Conservation (phyloP, 768 basidiomycete species). For the Russula virescens region DNA sequence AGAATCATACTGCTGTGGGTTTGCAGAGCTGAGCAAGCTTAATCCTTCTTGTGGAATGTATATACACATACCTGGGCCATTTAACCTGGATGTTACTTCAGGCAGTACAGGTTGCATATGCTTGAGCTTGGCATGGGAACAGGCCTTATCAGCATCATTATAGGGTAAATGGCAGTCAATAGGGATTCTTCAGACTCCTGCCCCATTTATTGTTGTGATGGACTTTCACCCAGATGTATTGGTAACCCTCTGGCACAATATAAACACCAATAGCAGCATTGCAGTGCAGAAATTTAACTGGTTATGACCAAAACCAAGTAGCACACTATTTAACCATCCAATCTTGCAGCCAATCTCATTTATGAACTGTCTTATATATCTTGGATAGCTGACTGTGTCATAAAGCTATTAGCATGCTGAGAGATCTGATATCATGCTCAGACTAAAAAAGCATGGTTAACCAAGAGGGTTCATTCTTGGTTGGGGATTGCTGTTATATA, state of each 20-base stretch:
- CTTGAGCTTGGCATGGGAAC: slow-evolving; percentile 84
- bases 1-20: slow-evolving; percentile 75
- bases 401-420: slow-evolving; percentile 39
- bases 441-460: too few species aligned
- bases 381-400: slow-evolving; percentile 63
- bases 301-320: slow-evolving; percentile 39
- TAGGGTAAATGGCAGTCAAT: slow-evolving; percentile 42
- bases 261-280: slow-evolving; percentile 48
- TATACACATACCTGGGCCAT: slow-evolving; percentile 47
- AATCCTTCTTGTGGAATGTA: slow-evolving; percentile 60
- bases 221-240: slow-evolving; percentile 76
- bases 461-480: too few species aligned
- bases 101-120: slow-evolving; percentile 29
- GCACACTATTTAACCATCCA: slow-evolving; percentile 33
- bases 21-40: slow-evolving; percentile 82
- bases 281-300: slow-evolving; percentile 57
- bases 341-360: slow-evolving; percentile 78
- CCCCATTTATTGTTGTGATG: slow-evolving; percentile 51
- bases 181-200: slow-evolving; percentile 11
- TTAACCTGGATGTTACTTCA: slow-evolving; percentile 30
- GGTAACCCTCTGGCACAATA: slow-evolving; percentile 56
- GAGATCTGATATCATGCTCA: too few species aligned
- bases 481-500: too few species aligned
- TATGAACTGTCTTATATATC: slow-evolving; percentile 64
- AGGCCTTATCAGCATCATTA: slow-evolving; percentile 67